Conservation (phyloP, 805 yeast genomes). For the Teunomyces cretensis region DNA sequence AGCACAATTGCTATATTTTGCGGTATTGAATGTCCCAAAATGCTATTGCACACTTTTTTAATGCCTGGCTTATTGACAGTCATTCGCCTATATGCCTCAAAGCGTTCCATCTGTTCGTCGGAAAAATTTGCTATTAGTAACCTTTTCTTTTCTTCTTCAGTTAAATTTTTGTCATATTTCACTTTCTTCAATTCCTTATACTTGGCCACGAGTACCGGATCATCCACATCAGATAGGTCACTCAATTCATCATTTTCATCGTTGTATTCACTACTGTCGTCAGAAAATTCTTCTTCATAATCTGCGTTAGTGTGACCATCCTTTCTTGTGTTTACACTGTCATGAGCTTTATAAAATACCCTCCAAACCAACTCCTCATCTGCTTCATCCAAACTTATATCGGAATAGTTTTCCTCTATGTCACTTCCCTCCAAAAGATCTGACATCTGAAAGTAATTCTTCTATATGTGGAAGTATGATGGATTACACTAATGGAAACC, state of each 20-base stretch:
- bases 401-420: constrained; percentile 18
- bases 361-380: constrained; percentile 46
- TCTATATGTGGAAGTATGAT: too few species aligned
- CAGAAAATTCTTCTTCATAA: constrained; percentile 13
- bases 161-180: constrained; percentile 23
- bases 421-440: background rate
- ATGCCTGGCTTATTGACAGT: constrained; percentile 62
- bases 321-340: constrained; percentile 10
- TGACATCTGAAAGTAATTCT: background rate
- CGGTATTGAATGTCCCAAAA: constrained; percentile 76
- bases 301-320: constrained; percentile 8
- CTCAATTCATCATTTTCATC: constrained; percentile 24
- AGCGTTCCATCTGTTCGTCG: constrained; percentile 80
- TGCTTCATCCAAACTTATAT: constrained; percentile 43
- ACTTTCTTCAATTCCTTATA: constrained; percentile 33
- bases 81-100: constrained; percentile 83
- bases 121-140: constrained; percentile 71
- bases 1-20: constrained; percentile 77
- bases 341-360: constrained; percentile 35
- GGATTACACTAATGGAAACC: too few species aligned
- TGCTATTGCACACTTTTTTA: constrained; percentile 74
- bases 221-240: constrained; percentile 37
- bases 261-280: constrained; percentile 19
- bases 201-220: constrained; percentile 28
- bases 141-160: constrained; percentile 57